Evolutionary conservation across 495 filamentous ascomycete genomes (phyloP), one percentile per base, ranked within the genome.

Genomic region (Penicillium desertorum): DNA sequence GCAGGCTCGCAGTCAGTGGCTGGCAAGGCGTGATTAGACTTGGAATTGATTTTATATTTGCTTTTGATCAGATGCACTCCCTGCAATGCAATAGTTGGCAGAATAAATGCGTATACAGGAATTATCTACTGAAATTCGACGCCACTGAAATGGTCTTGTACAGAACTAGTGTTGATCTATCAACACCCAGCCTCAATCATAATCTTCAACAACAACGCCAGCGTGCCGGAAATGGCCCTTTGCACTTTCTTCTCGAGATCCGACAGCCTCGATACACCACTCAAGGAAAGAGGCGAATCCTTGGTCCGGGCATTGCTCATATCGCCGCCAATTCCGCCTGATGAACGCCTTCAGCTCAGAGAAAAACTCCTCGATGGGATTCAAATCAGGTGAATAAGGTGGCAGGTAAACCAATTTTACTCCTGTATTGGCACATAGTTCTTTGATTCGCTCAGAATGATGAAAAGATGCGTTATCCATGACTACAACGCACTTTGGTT

Each of bases 381-480:
- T 61, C 12, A 61, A 47, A 51, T 63, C 41, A 0, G 59, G 57
- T 32, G 56, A 59, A 25, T 53, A 62, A 4, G 56, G 59, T 23
- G 59, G 54, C 6, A 62, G 39, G 41, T 53, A 73, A 16, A 69
- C 29, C 9, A 74, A 53, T 43, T 53, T 69, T 4, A 76, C 71
- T 22, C 74, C 67, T 17, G 64, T 64, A 12, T 22, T 19, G 2
- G 3, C 14, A 23, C 19, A 36, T n/a, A 39, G 23, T 12, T 51
- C 10, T 16, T 30, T 10, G 8, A 51, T 23, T 16, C 48, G 48
- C 11, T 51, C 29, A 7, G 48, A 51, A 30, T 39, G 48, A 51
- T 51, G 11, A 11, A 46, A 46, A 11, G 45, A 46, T 11, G 32
- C 1, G 23, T 51, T 34, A 22, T 34, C 48, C 10, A 51, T 51